Evolutionary conservation across 2,329 filamentous ascomycete species (phyloP), one percentile per base, ranked within the genome.

Genomic region (Fusarium chlamydosporum): DNA sequence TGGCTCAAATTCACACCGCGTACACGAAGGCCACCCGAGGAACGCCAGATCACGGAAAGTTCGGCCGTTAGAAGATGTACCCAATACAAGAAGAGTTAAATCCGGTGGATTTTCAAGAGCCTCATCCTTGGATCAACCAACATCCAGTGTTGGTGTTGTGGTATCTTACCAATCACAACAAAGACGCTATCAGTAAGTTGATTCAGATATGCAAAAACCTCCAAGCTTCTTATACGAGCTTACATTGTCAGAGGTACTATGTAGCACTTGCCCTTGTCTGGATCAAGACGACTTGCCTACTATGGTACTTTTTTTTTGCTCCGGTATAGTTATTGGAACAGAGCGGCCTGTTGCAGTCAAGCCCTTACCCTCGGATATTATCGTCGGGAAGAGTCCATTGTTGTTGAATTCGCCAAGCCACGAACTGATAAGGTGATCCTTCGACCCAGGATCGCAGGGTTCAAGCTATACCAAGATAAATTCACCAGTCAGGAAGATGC

Each of bases 401-500:
- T 20, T 40, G 37, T 45, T 38, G 42, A 27, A 20, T 18, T 41
- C 34, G 45, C 35, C 50, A 33, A 34, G 31, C 34, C 43, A 43
- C 34, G 23, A 45, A 33, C 33, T 23, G 45, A 40, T 40, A 52
- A 38, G 41, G 33, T 59, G 33, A 40, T 55, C 29, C 41, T 23
- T 35, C 38, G 38, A 20, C 33, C n/a, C 26, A 18, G 16, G 15
- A 23, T 40, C 41, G 29, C 34, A 58, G 40, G 52, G 41, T 63
- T 63, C 43, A 58, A 69, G 35, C 45, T 34, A 46, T 52, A 34
- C 20, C 33, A 55, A 33, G 23, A 46, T 15, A 40, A 29, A 52
- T 58, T 68, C 38, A 35, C 62, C 67, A 70, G 63, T 70, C 12
- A 61, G 26, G 41, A 54, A 20, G 38, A 50, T 8, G 62, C 67